Base-by-base conservation (phyloP, 2,329 filamentous ascomycete genomes). In the Calonectria pseudoturangicola region DNA sequence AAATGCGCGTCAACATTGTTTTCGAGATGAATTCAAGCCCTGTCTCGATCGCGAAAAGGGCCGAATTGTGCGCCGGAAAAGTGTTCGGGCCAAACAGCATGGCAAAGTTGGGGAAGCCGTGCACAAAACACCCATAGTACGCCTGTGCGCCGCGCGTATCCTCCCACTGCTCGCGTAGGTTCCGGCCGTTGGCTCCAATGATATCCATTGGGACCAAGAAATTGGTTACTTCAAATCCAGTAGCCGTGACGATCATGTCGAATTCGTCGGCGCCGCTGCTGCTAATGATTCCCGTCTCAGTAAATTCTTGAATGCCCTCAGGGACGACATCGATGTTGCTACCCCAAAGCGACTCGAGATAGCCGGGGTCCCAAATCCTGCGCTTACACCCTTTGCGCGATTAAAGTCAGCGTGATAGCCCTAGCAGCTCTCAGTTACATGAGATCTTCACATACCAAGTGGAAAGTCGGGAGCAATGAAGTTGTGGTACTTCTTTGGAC, bases 71-170 rank as follows among this genome's bases (percentile, higher is more conserved):
- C 4, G 58, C 47, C 12, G 67, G 67, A 27, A 70, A 70, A 3
- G 58, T 70, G 43, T 70, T 70, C 10, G 67, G 67, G 2, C 67
- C 67, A 27, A 70, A 70, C 2, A 68, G 43, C 56, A 71, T 66
- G 10, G 63, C 79, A 18, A 81, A 74, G 64, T 82, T 82, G 54
- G 81, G 81, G 28, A 82, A 81, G 48, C 80, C 77, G 72, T 79
- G 77, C 12, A 82, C 78, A 28, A 75, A 76, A 1, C 77, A 79
- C 39, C 77, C 80, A 10, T 79, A 51, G 70, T 82, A 82, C 0
- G 81, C 81, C 56, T 82, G 80, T 4, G 80, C 76, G 16, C 79
- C 80, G 4, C 73, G 70, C 33, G 67, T 68, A 12, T 77, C 68
- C 1, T 73, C 66, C 81, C 80, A 82, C 48, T 81, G 79, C 15